Evolutionary conservation across 2,329 filamentous ascomycete species (phyloP).

Genomic region (Chrysoporthe austroafricana): DNA sequence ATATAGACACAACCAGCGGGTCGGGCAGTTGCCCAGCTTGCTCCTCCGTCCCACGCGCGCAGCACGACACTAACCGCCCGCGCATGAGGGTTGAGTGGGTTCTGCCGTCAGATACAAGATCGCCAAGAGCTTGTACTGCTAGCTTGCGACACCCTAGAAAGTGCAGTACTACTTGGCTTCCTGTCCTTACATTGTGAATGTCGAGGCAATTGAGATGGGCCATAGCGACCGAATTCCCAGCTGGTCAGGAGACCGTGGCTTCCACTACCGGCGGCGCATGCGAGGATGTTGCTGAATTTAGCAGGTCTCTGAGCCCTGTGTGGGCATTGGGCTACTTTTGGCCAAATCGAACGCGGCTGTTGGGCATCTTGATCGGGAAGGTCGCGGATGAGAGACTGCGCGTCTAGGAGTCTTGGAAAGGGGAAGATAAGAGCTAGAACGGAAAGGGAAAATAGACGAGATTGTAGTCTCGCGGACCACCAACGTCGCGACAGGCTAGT

Average conservation of each 20-base stretch:
- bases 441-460: conserved; percentile 23
- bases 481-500: conserved; percentile 1
- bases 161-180: not conserved
- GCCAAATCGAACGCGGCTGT: conserved; percentile 14
- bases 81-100: not conserved
- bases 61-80: not conserved
- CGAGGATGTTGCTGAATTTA: conserved; percentile 7
- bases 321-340: conserved; percentile 8
- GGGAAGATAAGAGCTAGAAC: conserved; percentile 20
- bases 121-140: not conserved
- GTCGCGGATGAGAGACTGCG: conserved; percentile 17
- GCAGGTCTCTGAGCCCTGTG: conserved; percentile 10
- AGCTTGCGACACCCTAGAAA: not conserved
- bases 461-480: conserved; percentile 6
- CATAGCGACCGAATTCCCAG: not conserved
- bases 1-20: conserved; percentile 1
- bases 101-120: not conserved
- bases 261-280: not conserved
- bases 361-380: conserved; percentile 24
- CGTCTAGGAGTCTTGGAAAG: conserved; percentile 20
- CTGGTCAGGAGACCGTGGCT: not conserved
- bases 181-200: not conserved
- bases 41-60: conserved; percentile 2
- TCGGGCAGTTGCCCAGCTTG: conserved; percentile 11
- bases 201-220: not conserved